A percentile compares a stretch with the other conserved stretches of the same genome.
These are phyloP conservation scores for Pseudogymnoascus verrucosus DNA, from an alignment of 2,329 filamentous ascomycete species.

Conservation along the genomic window DNA sequence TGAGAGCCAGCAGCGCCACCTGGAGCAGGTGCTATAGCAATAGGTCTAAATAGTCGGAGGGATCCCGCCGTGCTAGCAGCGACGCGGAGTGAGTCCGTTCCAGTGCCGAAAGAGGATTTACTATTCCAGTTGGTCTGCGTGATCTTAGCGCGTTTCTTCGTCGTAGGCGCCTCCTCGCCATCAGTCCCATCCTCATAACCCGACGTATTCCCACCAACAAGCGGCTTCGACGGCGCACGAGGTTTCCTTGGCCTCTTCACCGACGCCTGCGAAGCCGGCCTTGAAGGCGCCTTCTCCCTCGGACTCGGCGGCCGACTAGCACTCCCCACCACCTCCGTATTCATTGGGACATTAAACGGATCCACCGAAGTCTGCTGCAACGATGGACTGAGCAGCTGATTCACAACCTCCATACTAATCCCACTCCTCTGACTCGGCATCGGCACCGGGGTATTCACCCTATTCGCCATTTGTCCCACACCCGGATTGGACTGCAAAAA, in stretches of 20 bases:
- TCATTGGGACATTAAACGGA: conserved; percentile 15
- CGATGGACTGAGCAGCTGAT: conserved; percentile 25
- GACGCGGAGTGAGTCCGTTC: conserved; percentile 76
- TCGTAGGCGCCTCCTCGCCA: conserved; percentile 37
- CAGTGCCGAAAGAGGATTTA: conserved; percentile 62
- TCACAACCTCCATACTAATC: conserved; percentile 28
- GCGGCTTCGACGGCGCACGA: conserved; percentile 14
- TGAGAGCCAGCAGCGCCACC: conserved; percentile 41
- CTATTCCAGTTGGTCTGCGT: conserved; percentile 66
- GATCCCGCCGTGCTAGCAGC: conserved; percentile 85
- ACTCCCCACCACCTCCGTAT: conserved; percentile 14
- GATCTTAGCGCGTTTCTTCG: conserved; percentile 72
- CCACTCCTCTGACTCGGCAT: conserved; percentile 18
- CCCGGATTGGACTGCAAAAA: conserved; percentile 65
- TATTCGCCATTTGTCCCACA: conserved; percentile 31
- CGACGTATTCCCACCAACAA: conserved; percentile 54
- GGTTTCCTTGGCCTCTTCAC: conserved; percentile 19
- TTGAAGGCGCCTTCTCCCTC: conserved; percentile 17
- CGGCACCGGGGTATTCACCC: conserved; percentile 22
- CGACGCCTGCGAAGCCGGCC: conserved; percentile 24
- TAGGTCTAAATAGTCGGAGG: conserved; percentile 73
- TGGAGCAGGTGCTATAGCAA: conserved; percentile 42
- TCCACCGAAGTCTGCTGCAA: conserved; percentile 19
- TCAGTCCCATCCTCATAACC: conserved; percentile 55
- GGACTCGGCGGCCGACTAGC: conserved; percentile 14